These are phyloP conservation scores for Citeromyces matritensis DNA, from an alignment of 805 yeast genomes.

Conservation along the genomic window DNA sequence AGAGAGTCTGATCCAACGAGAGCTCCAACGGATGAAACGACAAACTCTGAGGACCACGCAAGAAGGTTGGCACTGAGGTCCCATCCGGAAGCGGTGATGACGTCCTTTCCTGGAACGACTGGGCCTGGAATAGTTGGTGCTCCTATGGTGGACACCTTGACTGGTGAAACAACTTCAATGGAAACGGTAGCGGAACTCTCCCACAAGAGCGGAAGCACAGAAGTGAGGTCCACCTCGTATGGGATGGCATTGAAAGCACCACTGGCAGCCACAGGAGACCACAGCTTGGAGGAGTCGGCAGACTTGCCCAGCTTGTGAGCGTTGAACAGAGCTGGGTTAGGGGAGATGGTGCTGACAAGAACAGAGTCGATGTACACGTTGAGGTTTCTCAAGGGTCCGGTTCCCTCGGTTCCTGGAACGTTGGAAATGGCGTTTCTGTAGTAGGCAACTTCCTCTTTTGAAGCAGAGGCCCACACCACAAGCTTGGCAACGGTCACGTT, in stretches of 20 bases:
- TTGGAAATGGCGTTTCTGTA: slow-evolving; percentile 7
- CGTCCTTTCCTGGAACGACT: slow-evolving; percentile 7
- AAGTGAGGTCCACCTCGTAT: slow-evolving; percentile 13
- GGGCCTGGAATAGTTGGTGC: slow-evolving; percentile 9
- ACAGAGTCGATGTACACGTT: slow-evolving; percentile 11
- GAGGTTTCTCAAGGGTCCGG: slow-evolving; percentile 13
- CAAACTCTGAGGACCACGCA: slow-evolving; percentile 10
- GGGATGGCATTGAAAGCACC: slow-evolving; percentile 13
- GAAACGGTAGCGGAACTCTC: slow-evolving; percentile 8
- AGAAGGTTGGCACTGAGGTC: slow-evolving; percentile 13
- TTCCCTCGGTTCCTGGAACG: slow-evolving; percentile 5
- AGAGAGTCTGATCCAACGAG: slow-evolving; percentile 6
- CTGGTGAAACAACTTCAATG: slow-evolving; percentile 13
- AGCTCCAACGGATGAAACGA: slow-evolving; percentile 8
- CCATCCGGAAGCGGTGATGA: slow-evolving; percentile 9
- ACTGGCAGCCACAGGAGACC: slow-evolving; percentile 13
- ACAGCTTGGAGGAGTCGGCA: slow-evolving; percentile 6
- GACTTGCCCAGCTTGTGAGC: slow-evolving; percentile 8
- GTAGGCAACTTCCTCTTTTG: slow-evolving; percentile 12
- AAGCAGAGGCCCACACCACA: slow-evolving; percentile 13
- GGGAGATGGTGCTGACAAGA: slow-evolving; percentile 11
- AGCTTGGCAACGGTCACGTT: slow-evolving; percentile 13
- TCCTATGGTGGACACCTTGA: slow-evolving; percentile 7
- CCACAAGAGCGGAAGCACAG: slow-evolving; percentile 15
- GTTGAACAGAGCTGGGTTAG: slow-evolving; percentile 15